A percentile compares a stretch with the other conserved stretches of the same genome.
phyloP scores from a whole-genome alignment of 2,329 filamentous ascomycete species.

The Alternaria conjuncta region DNA sequence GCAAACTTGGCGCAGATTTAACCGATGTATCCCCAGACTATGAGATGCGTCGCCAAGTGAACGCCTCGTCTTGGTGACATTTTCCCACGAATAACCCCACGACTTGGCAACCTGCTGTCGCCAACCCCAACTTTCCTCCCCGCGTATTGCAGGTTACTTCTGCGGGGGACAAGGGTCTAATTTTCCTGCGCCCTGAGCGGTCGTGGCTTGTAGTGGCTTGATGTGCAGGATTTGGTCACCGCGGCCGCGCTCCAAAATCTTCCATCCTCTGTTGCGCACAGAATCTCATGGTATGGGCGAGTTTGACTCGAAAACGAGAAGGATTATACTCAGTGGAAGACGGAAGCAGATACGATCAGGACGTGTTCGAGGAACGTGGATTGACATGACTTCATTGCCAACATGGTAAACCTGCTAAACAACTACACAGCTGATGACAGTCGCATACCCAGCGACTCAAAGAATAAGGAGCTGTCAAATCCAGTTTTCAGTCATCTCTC shows the following conservation, averaged over 20 bases:
- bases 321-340: fast-evolving
- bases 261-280: not conserved
- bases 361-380: not conserved
- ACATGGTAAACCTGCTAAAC: no score
- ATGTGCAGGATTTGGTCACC: not conserved
- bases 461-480: not conserved
- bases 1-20: conserved; percentile 14
- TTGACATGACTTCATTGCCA: not conserved
- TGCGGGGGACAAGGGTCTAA: conserved; percentile 1
- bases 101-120: conserved; percentile 5
- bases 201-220: not conserved
- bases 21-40: conserved; percentile 1
- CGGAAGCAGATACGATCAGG: fast-evolving
- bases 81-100: conserved; percentile 22
- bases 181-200: not conserved
- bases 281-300: not conserved
- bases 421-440: not conserved
- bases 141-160: not conserved
- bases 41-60: conserved; percentile 14
- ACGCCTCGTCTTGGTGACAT: conserved; percentile 6
- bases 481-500: conserved; percentile 21
- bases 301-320: not conserved
- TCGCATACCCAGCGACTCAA: not conserved
- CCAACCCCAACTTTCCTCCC: conserved; percentile 2
- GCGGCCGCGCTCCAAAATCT: not conserved